Base-by-base conservation (phyloP, 2,329 filamentous ascomycete genomes). In the Aschersonia sp. region DNA sequence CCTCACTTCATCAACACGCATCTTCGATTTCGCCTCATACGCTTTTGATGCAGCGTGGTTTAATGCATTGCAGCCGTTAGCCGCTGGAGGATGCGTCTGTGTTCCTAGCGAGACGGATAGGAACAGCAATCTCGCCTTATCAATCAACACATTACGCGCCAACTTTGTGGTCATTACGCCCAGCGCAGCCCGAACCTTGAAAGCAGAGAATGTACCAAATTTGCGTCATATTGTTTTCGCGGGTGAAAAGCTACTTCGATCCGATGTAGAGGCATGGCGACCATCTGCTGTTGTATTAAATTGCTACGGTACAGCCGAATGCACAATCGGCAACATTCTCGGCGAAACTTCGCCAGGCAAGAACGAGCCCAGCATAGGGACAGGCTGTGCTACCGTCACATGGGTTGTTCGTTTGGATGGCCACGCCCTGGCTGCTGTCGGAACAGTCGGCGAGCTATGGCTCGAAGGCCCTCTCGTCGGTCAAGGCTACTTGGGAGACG, bases 401-500 rank as follows among this genome's bases (percentile, higher is more conserved):
- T 57, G 56, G 55, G 50, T 57, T 2, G 50, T 37, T 12, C 33
- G 33, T 8, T 4, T 57, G 11, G 30, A 48, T 22, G 33, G 50
- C 8, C 46, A 55, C 7, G 45, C 51, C 12, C 47, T 49, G 29
- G 46, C 52, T 47, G 35, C 37, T 9, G 43, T 58, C 2, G 50
- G 52, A 0, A 45, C 53, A 0, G 46, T 57, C 2, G 63, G 62
- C 2, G 65, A 68, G 47, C 53, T 68, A 12, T 51, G 64, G 4
- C 49, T 71, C 22, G 65, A 65, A 49, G 68, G 68, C 0, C 72
- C 72, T 1, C 63, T 68, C 2, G 64, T 78, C 9, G 71, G 68
- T n/a, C 60, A 65, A 42, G 71, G 73, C 32, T 78, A 78, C 49
- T 57, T 75, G 11, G 68, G 72, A 45, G 56, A 63, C 29, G 30